phyloP scores from a whole-genome alignment of 2,329 filamentous ascomycete genomes.

The Aspergillus calidoustus region DNA sequence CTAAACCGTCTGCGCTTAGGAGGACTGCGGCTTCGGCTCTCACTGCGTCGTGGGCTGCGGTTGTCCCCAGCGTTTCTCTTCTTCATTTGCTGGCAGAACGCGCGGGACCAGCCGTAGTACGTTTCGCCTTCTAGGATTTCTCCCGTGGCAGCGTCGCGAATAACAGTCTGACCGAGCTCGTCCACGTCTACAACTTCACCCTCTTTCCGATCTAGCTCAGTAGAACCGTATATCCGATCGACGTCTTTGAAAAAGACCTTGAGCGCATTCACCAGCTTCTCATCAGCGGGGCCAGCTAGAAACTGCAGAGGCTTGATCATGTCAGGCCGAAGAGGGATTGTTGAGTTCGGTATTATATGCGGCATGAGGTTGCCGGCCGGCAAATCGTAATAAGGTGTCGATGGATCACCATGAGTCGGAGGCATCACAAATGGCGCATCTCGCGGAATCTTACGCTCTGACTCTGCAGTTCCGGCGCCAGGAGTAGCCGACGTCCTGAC shows the following conservation, averaged over 20 bases:
- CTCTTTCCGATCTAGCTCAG: slow-evolving; percentile 52
- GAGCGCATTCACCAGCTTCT: slow-evolving; percentile 69
- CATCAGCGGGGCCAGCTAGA: slow-evolving; percentile 68
- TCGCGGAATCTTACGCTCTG: slow-evolving; percentile 50
- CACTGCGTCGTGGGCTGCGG: slow-evolving; percentile 38
- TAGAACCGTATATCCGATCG: slow-evolving; percentile 67
- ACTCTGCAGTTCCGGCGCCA: slow-evolving; percentile 32
- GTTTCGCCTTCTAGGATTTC: slow-evolving; percentile 70
- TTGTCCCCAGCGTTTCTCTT: slow-evolving; percentile 38
- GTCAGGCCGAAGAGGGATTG: slow-evolving; percentile 71
- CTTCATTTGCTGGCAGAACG: slow-evolving; percentile 83
- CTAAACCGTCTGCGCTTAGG: slow-evolving; percentile 47
- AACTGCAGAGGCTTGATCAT: slow-evolving; percentile 75
- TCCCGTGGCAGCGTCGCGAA: slow-evolving; percentile 68
- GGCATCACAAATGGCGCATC: slow-evolving; percentile 73
- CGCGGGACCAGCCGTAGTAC: slow-evolving; percentile 86
- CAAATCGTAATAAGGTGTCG: slow-evolving; percentile 77
- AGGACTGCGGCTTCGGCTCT: slow-evolving; percentile 55
- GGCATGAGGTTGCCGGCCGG: slow-evolving; percentile 82
- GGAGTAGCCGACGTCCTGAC: slow-evolving; percentile 35
- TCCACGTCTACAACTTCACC: slow-evolving; percentile 67
- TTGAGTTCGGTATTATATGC: slow-evolving; percentile 76
- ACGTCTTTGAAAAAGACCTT: slow-evolving; percentile 72
- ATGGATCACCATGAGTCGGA: slow-evolving; percentile 74
- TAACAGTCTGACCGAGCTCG: slow-evolving; percentile 71